phyloP scores from a whole-genome alignment of 805 yeast species.

The Zygosaccharomyces rouxii region DNA sequence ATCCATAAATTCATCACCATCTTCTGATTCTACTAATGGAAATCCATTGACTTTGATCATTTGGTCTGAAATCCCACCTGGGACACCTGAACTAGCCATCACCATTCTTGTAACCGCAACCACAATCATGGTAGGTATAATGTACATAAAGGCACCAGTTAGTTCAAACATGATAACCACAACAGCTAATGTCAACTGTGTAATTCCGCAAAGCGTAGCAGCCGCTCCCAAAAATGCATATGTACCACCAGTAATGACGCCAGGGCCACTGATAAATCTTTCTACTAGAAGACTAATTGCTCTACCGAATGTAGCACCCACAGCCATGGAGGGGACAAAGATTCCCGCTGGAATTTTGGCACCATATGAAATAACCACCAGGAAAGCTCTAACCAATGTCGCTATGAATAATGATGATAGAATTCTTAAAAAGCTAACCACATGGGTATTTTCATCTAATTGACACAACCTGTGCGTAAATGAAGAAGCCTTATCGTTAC shows the following conservation, averaged over 20 bases:
- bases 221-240: constrained; percentile 97
- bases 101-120: constrained; percentile 82
- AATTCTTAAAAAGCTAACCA: constrained; percentile 32
- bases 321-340: constrained; percentile 94
- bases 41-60: constrained; percentile 86
- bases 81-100: constrained; percentile 66
- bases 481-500: constrained; percentile 31
- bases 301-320: constrained; percentile 93
- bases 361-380: constrained; percentile 85
- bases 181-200: constrained; percentile 86
- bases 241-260: constrained; percentile 86
- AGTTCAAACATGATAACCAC: constrained; percentile 94
- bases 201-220: constrained; percentile 90
- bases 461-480: constrained; percentile 43
- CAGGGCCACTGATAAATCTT: constrained; percentile 37
- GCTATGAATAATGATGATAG: constrained; percentile 61
- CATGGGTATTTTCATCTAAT: constrained; percentile 32
- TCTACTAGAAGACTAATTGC: constrained; percentile 75
- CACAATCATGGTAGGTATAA: constrained; percentile 93
- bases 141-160: constrained; percentile 89
- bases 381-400: constrained; percentile 59
- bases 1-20: constrained; percentile 47
- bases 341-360: constrained; percentile 97
- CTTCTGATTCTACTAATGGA: constrained; percentile 71
- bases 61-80: constrained; percentile 91